Evolutionary conservation across 2,329 filamentous ascomycete species (phyloP).

Genomic region (Aspergillus sp.): DNA sequence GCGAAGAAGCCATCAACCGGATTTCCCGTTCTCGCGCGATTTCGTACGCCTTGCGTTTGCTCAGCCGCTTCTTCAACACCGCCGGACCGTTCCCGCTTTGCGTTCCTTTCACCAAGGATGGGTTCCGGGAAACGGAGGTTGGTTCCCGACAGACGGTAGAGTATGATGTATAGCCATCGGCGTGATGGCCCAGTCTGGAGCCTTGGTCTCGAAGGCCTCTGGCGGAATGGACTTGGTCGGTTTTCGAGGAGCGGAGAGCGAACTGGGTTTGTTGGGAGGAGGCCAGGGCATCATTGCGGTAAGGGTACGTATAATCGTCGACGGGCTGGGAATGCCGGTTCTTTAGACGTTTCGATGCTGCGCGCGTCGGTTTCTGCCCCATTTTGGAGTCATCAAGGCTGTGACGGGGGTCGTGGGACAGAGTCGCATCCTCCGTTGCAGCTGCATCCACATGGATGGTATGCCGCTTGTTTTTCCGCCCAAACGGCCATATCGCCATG

Average conservation of each 20-base stretch:
- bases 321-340: slow-evolving; percentile 28
- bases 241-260: slow-evolving; percentile 21
- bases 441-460: slow-evolving; percentile 57
- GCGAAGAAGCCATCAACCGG: slow-evolving; percentile 72
- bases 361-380: slow-evolving; percentile 32
- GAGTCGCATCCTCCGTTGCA: slow-evolving; percentile 38
- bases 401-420: slow-evolving; percentile 32
- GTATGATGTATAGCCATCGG: slow-evolving; percentile 32
- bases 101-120: slow-evolving; percentile 56
- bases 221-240: slow-evolving; percentile 19
- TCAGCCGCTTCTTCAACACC: slow-evolving; percentile 67
- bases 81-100: slow-evolving; percentile 57
- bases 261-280: slow-evolving; percentile 14
- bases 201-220: slow-evolving; percentile 10
- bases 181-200: slow-evolving; percentile 9
- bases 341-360: slow-evolving; percentile 34
- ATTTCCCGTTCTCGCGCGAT: slow-evolving; percentile 83
- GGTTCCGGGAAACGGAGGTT: slow-evolving; percentile 43
- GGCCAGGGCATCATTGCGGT: slow-evolving; percentile 14
- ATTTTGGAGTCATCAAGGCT: slow-evolving; percentile 25
- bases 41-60: slow-evolving; percentile 74
- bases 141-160: slow-evolving; percentile 40
- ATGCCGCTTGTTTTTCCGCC: slow-evolving; percentile 69
- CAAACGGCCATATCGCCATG: slow-evolving; percentile 85
- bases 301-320: slow-evolving; percentile 17